Percentiles rank a stretch among this genome's conserved stretches.
These are phyloP conservation scores for Penicillium arizonense DNA, from an alignment of 495 filamentous ascomycete species.

Conservation along the genomic window DNA sequence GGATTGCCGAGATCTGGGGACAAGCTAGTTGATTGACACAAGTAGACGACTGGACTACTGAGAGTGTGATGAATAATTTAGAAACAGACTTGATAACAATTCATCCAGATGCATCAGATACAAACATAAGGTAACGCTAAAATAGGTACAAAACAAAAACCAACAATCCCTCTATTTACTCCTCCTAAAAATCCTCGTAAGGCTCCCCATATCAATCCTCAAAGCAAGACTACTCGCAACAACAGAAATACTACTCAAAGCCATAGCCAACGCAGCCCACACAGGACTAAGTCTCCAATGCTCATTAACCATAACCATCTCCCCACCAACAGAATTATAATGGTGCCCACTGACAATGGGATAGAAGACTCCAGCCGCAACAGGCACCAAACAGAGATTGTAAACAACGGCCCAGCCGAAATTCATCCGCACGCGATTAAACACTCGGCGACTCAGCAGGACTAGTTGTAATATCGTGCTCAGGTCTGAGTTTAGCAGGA, in stretches of 20 bases:
- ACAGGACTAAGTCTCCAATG: slow-evolving; percentile 68
- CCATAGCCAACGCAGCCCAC: slow-evolving; percentile 88
- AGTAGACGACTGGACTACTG: not conserved
- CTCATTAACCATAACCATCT: slow-evolving; percentile 25
- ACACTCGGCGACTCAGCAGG: slow-evolving; percentile 67
- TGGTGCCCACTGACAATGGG: slow-evolving; percentile 54
- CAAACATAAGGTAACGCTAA: not conserved
- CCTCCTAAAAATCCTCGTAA: slow-evolving; percentile 21
- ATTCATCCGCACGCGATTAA: slow-evolving; percentile 78
- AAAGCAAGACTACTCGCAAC: slow-evolving; percentile 70
- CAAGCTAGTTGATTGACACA: slow-evolving; percentile 18
- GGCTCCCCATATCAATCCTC: slow-evolving; percentile 38
- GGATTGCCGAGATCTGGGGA: slow-evolving; percentile 75
- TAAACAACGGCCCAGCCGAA: slow-evolving; percentile 90
- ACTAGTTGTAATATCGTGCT: slow-evolving; percentile 69
- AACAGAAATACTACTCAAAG: slow-evolving; percentile 78
- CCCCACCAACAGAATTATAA: slow-evolving; percentile 33
- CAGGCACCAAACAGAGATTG: slow-evolving; percentile 73
- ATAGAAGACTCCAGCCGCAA: slow-evolving; percentile 81
- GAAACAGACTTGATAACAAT: not conserved
- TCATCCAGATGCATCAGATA: not conserved
- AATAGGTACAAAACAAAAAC: not conserved
- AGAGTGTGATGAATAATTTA: not conserved
- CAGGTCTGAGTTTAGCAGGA: slow-evolving; percentile 76
- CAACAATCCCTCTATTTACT: not conserved